Base-by-base conservation (phyloP, 2,329 filamentous ascomycete species). In the Coleophoma cylindrospora region DNA sequence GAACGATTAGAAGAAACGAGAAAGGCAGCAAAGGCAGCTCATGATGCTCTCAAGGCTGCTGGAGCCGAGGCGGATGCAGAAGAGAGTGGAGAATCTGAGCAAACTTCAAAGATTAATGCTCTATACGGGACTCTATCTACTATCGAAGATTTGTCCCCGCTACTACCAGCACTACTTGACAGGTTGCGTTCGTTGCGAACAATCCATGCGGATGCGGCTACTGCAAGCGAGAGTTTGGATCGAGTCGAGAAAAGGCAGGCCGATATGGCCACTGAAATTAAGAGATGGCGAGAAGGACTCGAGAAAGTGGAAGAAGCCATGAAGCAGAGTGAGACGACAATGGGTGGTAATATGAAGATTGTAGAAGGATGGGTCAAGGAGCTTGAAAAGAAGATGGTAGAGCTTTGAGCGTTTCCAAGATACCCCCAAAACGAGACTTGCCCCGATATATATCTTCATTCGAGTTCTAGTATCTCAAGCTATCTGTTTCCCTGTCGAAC, bases 291-390 rank as follows among this genome's bases (percentile, higher is more conserved):
- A 54, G 85, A 88, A 50, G 89, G 90, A 0, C 68, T 97, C 14
- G 81, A 84, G 54, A 88, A 85, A 64, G 81, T 96, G 17, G 91
- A 96, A 68, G 73, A 74, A 49, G 84, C 86, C 22, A 83, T 97
- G 62, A 75, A 75, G 54, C 79, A 86, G 52, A 84, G 86, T 4
- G 85, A 88, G 63, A 73, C 74, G 27, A 78, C 83, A 4, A 86
- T 95, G 73, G 81, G 81, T 57, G 80, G 77, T 46, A 99, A 99
- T 68, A 84, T 91, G 68, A 84, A 86, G 60, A 79, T 87, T n/a
- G 85, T 97, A 54, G 87, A 92, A 58, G 83, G 81, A 38, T 96
- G 91, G 90, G 89, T 97, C 4, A 89, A 87, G 67, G 89, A 87
- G 50, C 70, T 99, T 49, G 92, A 97, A 71, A 80, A 75, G 61